Evolutionary conservation across 179 eudicot species (phyloP).

Genomic region (Silene noctiflora): DNA sequence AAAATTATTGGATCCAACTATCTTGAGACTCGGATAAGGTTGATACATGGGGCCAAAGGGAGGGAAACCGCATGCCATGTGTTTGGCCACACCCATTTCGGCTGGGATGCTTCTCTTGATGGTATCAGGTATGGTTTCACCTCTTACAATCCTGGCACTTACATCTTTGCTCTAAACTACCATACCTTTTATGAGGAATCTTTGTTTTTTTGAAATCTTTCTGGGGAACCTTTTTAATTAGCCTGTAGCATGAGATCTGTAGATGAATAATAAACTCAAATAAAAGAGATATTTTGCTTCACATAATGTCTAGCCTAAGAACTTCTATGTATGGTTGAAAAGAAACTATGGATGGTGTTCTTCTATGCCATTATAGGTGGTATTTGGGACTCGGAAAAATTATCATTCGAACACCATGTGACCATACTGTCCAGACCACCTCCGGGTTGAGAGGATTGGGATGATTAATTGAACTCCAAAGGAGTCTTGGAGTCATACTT

Average conservation of each 20-base stretch:
- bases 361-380: background rate
- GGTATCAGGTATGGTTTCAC: slow-evolving; percentile 44
- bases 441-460: too few species aligned
- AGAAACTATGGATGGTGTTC: background rate
- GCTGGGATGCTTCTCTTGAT: slow-evolving; percentile 61
- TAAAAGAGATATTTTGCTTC: background rate
- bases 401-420: too few species aligned
- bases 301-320: background rate
- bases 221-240: background rate
- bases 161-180: background rate
- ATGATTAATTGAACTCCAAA: too few species aligned
- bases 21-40: slow-evolving; percentile 61
- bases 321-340: background rate
- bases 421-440: too few species aligned
- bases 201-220: background rate
- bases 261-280: background rate
- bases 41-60: slow-evolving; percentile 48
- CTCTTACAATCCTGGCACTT: background rate
- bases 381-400: too few species aligned
- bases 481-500: too few species aligned
- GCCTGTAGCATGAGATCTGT: background rate
- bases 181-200: background rate
- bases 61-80: slow-evolving; percentile 52
- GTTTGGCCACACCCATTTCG: slow-evolving; percentile 78
- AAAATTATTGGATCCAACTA: slow-evolving; percentile 65